Evolutionary conservation across 352 stramenopile genomes (phyloP).

Genomic region (Elongisporangium senticosum): DNA sequence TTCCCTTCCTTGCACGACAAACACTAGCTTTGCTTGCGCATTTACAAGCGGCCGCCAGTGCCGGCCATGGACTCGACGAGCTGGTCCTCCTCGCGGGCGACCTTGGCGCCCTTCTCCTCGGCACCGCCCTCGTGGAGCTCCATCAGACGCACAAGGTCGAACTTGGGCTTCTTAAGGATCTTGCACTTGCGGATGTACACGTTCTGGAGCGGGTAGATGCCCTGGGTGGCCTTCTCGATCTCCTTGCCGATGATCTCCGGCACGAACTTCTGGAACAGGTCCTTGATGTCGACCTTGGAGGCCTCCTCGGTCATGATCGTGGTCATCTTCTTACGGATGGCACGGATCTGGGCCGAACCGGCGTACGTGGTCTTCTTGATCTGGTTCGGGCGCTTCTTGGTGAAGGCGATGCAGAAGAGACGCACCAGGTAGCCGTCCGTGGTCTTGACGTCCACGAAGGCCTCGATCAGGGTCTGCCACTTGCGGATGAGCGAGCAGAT

Average conservation of each 20-base stretch:
- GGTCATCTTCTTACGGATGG: constrained; percentile 99
- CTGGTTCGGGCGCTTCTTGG: constrained; percentile 98
- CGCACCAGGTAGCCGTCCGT: constrained; percentile 99
- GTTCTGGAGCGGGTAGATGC: constrained; percentile 99
- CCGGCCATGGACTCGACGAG: constrained; percentile 84
- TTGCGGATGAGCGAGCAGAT: constrained; percentile 99
- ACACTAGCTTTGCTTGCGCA: constrained; percentile 7
- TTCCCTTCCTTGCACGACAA: constrained; percentile 11
- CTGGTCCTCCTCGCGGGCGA: constrained; percentile 83
- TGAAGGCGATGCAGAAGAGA: constrained; percentile 99
- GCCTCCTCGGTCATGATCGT: constrained; percentile 97
- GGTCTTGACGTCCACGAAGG: constrained; percentile 98
- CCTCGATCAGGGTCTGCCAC: constrained; percentile 99
- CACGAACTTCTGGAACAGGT: constrained; percentile 99
- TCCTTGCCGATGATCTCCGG: constrained; percentile 97
- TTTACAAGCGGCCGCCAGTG: constrained; percentile 87
- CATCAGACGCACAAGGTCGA: constrained; percentile 99
- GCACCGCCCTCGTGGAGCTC: constrained; percentile 97
- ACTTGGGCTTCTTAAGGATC: constrained; percentile 99
- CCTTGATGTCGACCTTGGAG: constrained; percentile 98
- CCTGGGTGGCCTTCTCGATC: constrained; percentile 96
- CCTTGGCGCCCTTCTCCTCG: constrained; percentile 90
- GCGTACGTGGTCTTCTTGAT: constrained; percentile 99
- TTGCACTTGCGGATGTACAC: constrained; percentile 99
- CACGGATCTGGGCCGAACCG: constrained; percentile 94